Evolutionary conservation across 176 grass and related monocot genomes (phyloP), one percentile per base, ranked within the genome.

Genomic region (Triticum monococcum): DNA sequence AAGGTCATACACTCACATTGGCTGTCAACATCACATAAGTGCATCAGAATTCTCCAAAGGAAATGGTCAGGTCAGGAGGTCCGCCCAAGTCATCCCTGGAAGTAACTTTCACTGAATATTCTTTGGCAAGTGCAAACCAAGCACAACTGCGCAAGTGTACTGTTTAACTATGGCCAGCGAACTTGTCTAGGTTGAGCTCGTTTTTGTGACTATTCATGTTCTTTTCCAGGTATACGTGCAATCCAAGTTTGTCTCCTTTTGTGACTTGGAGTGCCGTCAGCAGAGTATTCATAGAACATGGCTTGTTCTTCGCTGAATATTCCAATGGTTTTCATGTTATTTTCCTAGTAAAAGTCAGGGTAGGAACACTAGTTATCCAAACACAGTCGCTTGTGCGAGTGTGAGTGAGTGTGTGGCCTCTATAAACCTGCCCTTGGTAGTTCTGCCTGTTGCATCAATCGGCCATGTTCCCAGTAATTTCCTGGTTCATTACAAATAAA

Each of bases 31-130:
- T 25, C 72, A 75, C 23, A 46, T 41, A 26, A 26, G 22, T 16
- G 20, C 36, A 14, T 43, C 57, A 43, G n/a, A 43, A 14, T 73
- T 73, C 70, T 73, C 37, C 12, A 14, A 25, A 45, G 22, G 20
- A 73, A 73, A 25, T 0, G 72, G 43, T 76, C 25, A 52, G 22
- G 80, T 46, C 36, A 38, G 36, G 36, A 6, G 36, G 7, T 38
- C 72, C 73, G 54, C 50, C 9, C 45, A 68, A 57, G 46, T 61
- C 40, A 56, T 3, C 11, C 40, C 14, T 36, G n/a, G 31, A 64
- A 5, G 56, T 41, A 32, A 32, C 14, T 17, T 81, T 81, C 85
- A 81, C 41, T 40, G 60, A 81, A 67, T 8, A 76, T 75, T 87
- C 68, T 9, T 7, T 81, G 60, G 1, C 16, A 22, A 71, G 23